phyloP scores from a whole-genome alignment of 2,329 filamentous ascomycete genomes.

The Chrysoporthe puriensis region DNA sequence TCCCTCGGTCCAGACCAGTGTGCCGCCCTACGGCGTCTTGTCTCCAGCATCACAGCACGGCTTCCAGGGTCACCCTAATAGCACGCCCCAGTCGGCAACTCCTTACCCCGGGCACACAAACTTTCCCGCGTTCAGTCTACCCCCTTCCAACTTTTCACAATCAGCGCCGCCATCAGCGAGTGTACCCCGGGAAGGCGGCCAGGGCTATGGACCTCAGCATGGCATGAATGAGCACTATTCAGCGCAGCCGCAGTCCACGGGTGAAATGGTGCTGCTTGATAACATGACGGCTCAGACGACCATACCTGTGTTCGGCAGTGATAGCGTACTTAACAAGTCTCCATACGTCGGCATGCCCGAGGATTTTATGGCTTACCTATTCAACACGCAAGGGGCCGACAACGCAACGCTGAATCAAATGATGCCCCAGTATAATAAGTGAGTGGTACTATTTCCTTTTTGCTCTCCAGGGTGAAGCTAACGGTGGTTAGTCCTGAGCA shows the following conservation, averaged over 20 bases:
- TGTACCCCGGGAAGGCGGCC: conserved; percentile 41
- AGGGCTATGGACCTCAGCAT: conserved; percentile 39
- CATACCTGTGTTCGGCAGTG: conserved; percentile 85
- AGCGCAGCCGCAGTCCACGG: conserved; percentile 46
- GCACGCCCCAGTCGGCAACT: conserved; percentile 47
- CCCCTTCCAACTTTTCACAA: conserved; percentile 59
- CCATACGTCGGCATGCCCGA: conserved; percentile 83
- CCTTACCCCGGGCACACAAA: conserved; percentile 63
- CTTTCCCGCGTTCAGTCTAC: conserved; percentile 64
- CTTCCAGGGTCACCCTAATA: conserved; percentile 51
- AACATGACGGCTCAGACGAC: conserved; percentile 68
- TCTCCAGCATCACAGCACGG: conserved; percentile 57
- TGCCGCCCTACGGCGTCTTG: conserved; percentile 55
- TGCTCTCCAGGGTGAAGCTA: conserved; percentile 28
- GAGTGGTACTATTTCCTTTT: conserved; percentile 34
- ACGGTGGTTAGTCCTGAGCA: conserved; percentile 54
- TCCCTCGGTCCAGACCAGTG: conserved; percentile 51
- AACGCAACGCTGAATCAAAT: conserved; percentile 57
- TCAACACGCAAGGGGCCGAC: conserved; percentile 68
- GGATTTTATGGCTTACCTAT: conserved; percentile 84
- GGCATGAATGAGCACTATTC: conserved; percentile 48
- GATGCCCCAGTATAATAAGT: conserved; percentile 53
- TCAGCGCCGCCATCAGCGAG: conserved; percentile 40
- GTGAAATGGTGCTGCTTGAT: conserved; percentile 64
- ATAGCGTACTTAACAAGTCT: conserved; percentile 78